Evolutionary conservation across 768 basidiomycete species (phyloP).

Genomic region (Xanthoconium purpureum): DNA sequence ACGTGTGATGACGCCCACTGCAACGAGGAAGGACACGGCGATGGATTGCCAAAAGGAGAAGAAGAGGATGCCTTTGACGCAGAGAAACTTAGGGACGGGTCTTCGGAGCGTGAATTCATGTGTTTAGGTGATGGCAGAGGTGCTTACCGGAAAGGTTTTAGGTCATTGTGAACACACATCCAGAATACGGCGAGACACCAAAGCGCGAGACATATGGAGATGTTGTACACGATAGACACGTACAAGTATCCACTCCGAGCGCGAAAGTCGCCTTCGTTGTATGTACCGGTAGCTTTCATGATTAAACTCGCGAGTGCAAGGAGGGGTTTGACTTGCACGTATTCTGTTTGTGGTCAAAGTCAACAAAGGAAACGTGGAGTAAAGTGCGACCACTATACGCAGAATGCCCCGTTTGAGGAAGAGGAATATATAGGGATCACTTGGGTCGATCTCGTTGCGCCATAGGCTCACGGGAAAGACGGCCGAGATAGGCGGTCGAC

Average conservation of each 20-base stretch:
- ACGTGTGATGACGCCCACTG: conserved; percentile 66
- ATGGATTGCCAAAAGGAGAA: conserved; percentile 99
- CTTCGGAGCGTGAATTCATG: conserved; percentile 35
- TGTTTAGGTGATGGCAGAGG: not conserved
- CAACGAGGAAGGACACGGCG: conserved; percentile 83
- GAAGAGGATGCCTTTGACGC: conserved; percentile 97
- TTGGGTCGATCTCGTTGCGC: conserved; percentile 82
- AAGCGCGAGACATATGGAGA: conserved; percentile 72
- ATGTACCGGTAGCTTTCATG: conserved; percentile 83
- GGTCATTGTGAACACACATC: conserved; percentile 85
- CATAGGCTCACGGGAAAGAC: conserved; percentile 86
- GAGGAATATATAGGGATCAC: conserved; percentile 92
- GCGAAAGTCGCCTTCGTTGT: conserved; percentile 85
- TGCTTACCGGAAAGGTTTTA: conserved; percentile 81
- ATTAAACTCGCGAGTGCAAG: conserved; percentile 81
- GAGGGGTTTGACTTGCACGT: conserved; percentile 93
- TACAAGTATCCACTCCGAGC: conserved; percentile 89
- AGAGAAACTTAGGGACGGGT: conserved; percentile 95
- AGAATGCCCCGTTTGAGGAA: conserved; percentile 94
- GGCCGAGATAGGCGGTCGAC: conserved; percentile 82
- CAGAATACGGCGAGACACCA: conserved; percentile 98
- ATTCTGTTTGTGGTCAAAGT: conserved; percentile 56
- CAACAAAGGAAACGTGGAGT: not conserved
- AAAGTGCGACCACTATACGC: conserved; percentile 46
- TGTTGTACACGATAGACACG: conserved; percentile 81